A percentile compares a stretch with the other conserved stretches of the same genome.
Evolutionary conservation across 1,139 yeast genomes (phyloP).

Genomic region (Tardiomyces digboiensis): DNA sequence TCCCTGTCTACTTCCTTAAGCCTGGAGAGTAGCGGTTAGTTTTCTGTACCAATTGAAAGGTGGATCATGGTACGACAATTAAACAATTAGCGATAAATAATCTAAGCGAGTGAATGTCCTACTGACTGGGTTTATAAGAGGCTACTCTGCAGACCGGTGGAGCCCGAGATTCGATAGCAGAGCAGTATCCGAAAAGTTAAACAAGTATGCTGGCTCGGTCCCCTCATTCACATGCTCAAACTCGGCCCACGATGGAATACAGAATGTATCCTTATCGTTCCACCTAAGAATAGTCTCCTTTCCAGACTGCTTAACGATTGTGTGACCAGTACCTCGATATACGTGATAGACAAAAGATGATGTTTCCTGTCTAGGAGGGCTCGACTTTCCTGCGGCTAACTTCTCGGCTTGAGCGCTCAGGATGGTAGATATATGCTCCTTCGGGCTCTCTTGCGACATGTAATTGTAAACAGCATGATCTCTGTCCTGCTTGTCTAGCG

Average conservation of each 20-base stretch:
- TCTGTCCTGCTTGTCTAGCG: slow-evolving; percentile 9
- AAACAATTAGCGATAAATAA: too few relatives aligned
- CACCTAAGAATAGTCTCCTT: slow-evolving; percentile 10
- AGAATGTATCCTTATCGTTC: slow-evolving; percentile 16
- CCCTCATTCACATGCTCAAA: slow-evolving; percentile 16
- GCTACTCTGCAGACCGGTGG: too few relatives aligned
- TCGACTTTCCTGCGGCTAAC: slow-evolving; percentile 3
- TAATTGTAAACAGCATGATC: slow-evolving; percentile 13
- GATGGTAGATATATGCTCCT: background rate
- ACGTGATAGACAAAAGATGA: slow-evolving; percentile 17
- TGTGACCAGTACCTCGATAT: slow-evolving; percentile 15
- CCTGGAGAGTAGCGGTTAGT: too few relatives aligned
- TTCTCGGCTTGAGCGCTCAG: background rate
- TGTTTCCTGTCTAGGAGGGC: slow-evolving; percentile 16
- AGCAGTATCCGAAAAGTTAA: slow-evolving; percentile 16
- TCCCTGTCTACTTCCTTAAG: background rate
- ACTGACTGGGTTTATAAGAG: too few relatives aligned
- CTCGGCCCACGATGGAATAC: slow-evolving; percentile 18
- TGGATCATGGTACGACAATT: too few relatives aligned
- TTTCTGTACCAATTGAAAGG: too few relatives aligned
- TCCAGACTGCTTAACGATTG: slow-evolving; percentile 9
- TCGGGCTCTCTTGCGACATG: background rate
- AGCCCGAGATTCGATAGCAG: slow-evolving; percentile 14
- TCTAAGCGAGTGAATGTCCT: too few relatives aligned
- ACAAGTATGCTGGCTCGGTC: slow-evolving; percentile 11